Conservation (phyloP, 331 rosid species). For the Rosa hybrid region DNA sequence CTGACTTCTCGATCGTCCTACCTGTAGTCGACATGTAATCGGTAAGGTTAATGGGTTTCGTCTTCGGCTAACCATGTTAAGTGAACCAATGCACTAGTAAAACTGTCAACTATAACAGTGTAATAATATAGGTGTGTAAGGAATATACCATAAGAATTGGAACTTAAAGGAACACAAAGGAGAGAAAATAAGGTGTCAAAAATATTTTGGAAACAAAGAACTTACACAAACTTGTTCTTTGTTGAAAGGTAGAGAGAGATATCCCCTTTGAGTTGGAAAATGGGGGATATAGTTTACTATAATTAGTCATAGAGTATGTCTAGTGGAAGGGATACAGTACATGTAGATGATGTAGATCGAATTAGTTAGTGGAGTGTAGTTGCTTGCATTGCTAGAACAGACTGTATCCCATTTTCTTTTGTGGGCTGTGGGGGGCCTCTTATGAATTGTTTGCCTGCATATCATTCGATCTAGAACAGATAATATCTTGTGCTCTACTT, state of each 20-base stretch:
- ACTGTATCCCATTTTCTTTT: constrained; percentile 36
- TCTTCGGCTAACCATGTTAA: background rate
- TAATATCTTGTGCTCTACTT: background rate
- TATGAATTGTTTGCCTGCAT: background rate
- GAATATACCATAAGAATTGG: background rate
- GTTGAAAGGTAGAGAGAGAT: background rate
- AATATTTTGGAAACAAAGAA: background rate
- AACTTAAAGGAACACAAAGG: background rate
- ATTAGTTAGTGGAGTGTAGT: constrained; percentile 15
- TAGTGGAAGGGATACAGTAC: constrained; percentile 18
- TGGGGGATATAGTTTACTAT: background rate
- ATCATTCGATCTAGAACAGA: background rate
- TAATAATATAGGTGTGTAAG: background rate
- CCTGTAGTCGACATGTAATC: background rate
- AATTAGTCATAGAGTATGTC: background rate
- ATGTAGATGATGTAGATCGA: constrained; percentile 12
- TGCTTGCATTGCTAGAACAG: constrained; percentile 14
- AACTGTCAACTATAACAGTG: too few species aligned
- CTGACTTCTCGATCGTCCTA: too few species aligned
- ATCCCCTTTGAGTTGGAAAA: background rate
- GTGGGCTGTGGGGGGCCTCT: background rate
- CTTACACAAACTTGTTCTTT: background rate
- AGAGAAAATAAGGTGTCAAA: background rate
- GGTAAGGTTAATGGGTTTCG: background rate
- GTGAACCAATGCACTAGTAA: too few species aligned